Evolutionary conservation across 2,329 filamentous ascomycete species (phyloP).

Genomic region (Xylariaceae sp.): DNA sequence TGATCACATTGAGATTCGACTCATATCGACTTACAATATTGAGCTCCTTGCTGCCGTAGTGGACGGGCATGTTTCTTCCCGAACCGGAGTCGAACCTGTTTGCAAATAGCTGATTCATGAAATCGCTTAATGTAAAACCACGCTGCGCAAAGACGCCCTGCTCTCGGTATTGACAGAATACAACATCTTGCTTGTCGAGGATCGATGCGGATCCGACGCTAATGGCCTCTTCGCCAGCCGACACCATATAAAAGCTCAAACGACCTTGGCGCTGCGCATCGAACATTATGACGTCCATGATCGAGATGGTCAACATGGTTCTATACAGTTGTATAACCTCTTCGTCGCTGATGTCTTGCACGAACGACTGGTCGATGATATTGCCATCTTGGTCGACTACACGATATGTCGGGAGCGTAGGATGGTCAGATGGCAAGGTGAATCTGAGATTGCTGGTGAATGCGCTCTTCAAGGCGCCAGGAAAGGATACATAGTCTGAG

Average conservation of each 20-base stretch:
- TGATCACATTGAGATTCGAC: background rate
- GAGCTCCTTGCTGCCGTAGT: conserved; percentile 80
- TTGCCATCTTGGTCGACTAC: conserved; percentile 84
- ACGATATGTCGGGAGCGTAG: conserved; percentile 84
- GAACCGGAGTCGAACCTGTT: conserved; percentile 74
- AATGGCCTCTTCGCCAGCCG: conserved; percentile 89
- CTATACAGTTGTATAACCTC: conserved; percentile 55
- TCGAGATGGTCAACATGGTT: conserved; percentile 63
- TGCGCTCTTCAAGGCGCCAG: conserved; percentile 89
- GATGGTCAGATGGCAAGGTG: conserved; percentile 63
- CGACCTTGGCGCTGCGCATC: conserved; percentile 94
- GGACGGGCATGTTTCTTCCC: conserved; percentile 94
- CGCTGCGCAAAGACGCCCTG: conserved; percentile 86
- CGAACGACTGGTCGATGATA: conserved; percentile 68
- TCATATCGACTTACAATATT: conserved; percentile 61
- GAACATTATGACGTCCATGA: conserved; percentile 98
- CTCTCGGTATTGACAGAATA: conserved; percentile 94
- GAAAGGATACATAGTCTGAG: conserved; percentile 63
- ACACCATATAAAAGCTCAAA: conserved; percentile 96
- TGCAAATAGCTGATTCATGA: conserved; percentile 93
- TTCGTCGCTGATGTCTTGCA: conserved; percentile 63
- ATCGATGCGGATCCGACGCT: conserved; percentile 84
- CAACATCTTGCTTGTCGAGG: conserved; percentile 74
- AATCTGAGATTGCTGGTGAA: conserved; percentile 81
- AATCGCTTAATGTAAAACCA: conserved; percentile 79